Conservation (phyloP, 2,329 filamentous ascomycete genomes). For the Didymella segeticola region DNA sequence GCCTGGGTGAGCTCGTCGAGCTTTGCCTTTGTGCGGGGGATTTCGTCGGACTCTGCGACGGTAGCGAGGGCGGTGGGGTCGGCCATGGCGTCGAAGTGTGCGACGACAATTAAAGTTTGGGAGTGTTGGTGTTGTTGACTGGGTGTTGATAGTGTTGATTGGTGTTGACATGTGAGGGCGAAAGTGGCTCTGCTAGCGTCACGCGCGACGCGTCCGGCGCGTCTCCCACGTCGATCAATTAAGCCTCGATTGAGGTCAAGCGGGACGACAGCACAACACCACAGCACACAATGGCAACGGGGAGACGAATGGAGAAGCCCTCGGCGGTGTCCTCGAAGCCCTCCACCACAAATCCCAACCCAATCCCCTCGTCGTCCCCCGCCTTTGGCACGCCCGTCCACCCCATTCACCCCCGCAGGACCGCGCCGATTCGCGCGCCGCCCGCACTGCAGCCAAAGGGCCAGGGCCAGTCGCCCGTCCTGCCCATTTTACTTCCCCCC, state of each 20-base stretch:
- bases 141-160: too few relatives aligned
- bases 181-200: too few relatives aligned
- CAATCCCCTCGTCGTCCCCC: conserved; percentile 85
- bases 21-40: conserved; percentile 62
- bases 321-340: conserved; percentile 55
- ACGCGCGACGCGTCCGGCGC: conserved; percentile 1
- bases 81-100: conserved; percentile 37
- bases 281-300: conserved; percentile 34
- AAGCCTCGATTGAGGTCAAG: not conserved
- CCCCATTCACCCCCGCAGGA: conserved; percentile 67
- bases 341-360: conserved; percentile 79
- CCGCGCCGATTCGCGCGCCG: conserved; percentile 52
- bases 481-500: conserved; percentile 88
- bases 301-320: conserved; percentile 41
- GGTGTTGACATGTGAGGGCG: too few relatives aligned
- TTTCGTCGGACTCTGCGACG: conserved; percentile 30
- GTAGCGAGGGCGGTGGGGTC: conserved; percentile 30
- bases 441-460: conserved; percentile 59
- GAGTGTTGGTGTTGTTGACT: too few relatives aligned
- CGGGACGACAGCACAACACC: not conserved
- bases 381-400: conserved; percentile 88
- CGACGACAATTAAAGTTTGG: too few relatives aligned
- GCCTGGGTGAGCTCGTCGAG: conserved; percentile 80
- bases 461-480: conserved; percentile 68
- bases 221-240: conserved; percentile 5